These are phyloP conservation scores for Coniochaeta prunicola DNA, from an alignment of 2,329 filamentous ascomycete species.

Conservation along the genomic window DNA sequence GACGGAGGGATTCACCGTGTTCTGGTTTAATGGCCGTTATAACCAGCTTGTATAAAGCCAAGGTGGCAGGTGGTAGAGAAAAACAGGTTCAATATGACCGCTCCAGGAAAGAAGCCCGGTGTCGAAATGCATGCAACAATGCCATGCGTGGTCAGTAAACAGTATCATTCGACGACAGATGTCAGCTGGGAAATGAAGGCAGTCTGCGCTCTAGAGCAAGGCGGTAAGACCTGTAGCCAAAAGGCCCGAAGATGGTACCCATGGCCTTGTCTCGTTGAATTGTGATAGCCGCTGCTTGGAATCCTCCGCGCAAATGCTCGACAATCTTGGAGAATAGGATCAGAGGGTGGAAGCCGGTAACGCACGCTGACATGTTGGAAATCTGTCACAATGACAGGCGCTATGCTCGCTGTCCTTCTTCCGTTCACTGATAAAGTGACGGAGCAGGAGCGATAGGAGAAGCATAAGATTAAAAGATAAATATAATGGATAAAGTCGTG, in stretches of 20 bases:
- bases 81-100: neutral
- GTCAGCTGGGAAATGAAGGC: neutral
- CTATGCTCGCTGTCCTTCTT: neutral
- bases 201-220: neutral
- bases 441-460: neutral
- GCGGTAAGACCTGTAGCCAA: neutral
- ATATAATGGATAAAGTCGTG: constrained; percentile 1
- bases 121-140: neutral
- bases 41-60: neutral
- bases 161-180: neutral
- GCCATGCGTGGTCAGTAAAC: neutral
- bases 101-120: neutral
- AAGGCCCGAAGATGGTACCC: neutral
- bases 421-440: neutral
- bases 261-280: neutral
- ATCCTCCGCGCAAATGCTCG: neutral
- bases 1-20: neutral
- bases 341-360: neutral
- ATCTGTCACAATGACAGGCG: neutral
- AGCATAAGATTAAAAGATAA: neutral
- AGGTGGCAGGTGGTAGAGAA: neutral
- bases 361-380: neutral
- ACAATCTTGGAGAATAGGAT: neutral
- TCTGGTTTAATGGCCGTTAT: neutral
- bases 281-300: neutral